These are phyloP conservation scores for Metarhizium humberi DNA, from an alignment of 2,329 filamentous ascomycete genomes.

Conservation along the genomic window DNA sequence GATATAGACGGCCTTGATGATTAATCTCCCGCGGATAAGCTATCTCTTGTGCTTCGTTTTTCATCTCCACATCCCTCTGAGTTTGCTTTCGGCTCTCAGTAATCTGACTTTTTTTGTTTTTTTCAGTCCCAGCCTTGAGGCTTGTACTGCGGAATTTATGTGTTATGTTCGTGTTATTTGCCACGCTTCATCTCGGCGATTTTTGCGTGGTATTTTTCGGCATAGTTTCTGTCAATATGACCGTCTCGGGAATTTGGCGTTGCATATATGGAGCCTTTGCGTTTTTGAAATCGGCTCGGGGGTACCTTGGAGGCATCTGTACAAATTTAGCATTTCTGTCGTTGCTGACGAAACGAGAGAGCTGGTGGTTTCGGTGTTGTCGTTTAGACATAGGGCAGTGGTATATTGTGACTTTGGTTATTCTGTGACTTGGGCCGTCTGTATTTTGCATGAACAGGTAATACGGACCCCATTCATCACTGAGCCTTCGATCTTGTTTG, in stretches of 20 bases:
- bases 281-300: slow-evolving; percentile 60
- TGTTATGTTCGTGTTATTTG: slow-evolving; percentile 18
- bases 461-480: slow-evolving; percentile 40
- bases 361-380: background rate
- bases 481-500: slow-evolving; percentile 26
- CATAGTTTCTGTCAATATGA: slow-evolving; percentile 50
- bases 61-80: background rate
- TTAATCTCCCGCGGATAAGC: slow-evolving; percentile 18
- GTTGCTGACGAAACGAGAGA: background rate
- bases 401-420: background rate
- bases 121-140: background rate
- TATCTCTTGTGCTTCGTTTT: background rate
- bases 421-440: no score
- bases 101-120: background rate
- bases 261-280: slow-evolving; percentile 59
- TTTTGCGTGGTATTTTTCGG: slow-evolving; percentile 52
- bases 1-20: slow-evolving; percentile 67
- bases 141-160: background rate
- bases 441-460: background rate
- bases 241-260: slow-evolving; percentile 57
- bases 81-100: background rate
- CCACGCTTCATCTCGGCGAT: slow-evolving; percentile 40
- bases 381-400: background rate
- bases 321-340: background rate
- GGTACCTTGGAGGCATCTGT: slow-evolving; percentile 58